Base-by-base conservation (phyloP, 768 basidiomycete genomes). In the Pulveroboletus sp. region DNA sequence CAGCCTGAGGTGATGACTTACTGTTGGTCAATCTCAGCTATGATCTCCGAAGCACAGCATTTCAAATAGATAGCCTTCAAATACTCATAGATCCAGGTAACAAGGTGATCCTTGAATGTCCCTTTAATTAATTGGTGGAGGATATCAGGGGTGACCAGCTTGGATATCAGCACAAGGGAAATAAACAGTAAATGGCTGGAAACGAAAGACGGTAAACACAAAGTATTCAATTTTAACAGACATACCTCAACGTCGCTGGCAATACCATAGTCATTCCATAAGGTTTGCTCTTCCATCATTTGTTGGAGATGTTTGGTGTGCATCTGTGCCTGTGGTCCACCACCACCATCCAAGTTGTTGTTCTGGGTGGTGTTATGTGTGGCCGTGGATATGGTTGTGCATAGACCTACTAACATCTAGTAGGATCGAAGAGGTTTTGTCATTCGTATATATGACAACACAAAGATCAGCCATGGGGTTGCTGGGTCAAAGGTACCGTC, bases 61-160 rank as follows among this genome's bases (percentile, higher is more conserved):
- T 40, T 27, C 16, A 11, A 11, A 27, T 40, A n/a, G 10, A 10
- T 25, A 1, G 4, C 5, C 0, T 27, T n/a, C 5, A 40, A 25
- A 27, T 40, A 40, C n/a, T 40, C 25, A 9, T 20, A 9, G 8
- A 40, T 25, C 40, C 40, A 40, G 4, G 6, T 27, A n/a, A 40
- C n/a, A 2, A 40, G 25, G 16, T 40, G 40, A 8, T 40, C 40
- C 16, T 40, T 34, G 40, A 32, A 36, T 9, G 17, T 24, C 16
- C 32, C 42, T 19, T 45, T 43, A 17, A 69, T 65, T 1, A 36
- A 11, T 19, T 36, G 35, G 19, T 36, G 35, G 3, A 17, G 35
- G 4, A 36, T n/a, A 19, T 36, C 14, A 27, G 44, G 44, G 3
- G 17, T 19, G 4, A 45, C 37, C n/a, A 45, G 10, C 20, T 45